Conservation (phyloP, 2,329 filamentous ascomycete genomes). For the Didymella pinodella region DNA sequence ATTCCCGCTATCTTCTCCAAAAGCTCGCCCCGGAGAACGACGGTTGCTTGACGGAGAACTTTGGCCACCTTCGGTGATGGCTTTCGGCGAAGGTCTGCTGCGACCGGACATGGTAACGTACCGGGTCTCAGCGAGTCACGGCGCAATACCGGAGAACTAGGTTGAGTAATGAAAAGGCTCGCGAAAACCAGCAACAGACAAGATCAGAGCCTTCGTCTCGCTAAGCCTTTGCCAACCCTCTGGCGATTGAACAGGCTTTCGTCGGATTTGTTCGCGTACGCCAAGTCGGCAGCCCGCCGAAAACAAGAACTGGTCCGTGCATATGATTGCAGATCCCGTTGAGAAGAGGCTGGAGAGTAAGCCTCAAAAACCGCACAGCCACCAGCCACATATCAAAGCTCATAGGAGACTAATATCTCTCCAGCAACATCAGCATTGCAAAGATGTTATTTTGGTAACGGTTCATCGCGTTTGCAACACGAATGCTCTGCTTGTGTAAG, state of each 20-base stretch:
- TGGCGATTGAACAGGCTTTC: neutral
- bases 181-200: neutral
- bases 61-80: neutral
- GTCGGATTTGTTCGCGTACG: neutral
- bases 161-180: neutral
- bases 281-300: constrained; percentile 3
- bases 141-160: neutral
- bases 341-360: constrained; percentile 10
- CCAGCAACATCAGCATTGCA: neutral
- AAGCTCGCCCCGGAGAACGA: constrained; percentile 11
- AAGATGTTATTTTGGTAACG: neutral
- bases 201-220: neutral
- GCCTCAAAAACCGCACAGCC: constrained; percentile 15
- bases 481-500: neutral
- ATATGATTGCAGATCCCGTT: constrained; percentile 2
- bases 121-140: neutral
- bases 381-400: constrained; percentile 17
- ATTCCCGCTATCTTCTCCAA: constrained; percentile 10
- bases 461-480: neutral
- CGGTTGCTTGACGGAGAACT: neutral
- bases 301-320: constrained; percentile 1
- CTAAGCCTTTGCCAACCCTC: neutral
- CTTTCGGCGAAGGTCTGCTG: neutral
- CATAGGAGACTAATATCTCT: neutral
- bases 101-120: neutral